Conservation (phyloP, 2,329 filamentous ascomycete species). For the Bipolaris gigantea region DNA sequence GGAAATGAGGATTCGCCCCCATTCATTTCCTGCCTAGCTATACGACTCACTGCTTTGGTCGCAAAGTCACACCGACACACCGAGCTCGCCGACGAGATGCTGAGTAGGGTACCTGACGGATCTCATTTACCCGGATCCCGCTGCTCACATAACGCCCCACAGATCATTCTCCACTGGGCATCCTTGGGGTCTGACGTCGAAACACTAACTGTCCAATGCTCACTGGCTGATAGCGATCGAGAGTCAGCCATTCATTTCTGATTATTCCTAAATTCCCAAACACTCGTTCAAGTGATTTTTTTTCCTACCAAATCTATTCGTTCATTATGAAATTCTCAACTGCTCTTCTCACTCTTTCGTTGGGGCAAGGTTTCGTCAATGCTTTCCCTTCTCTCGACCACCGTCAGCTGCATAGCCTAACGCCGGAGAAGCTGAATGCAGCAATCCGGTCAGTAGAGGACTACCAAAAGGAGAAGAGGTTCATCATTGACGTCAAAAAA, state of each 20-base stretch:
- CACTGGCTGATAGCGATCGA: background rate
- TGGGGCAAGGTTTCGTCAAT: slow-evolving; percentile 5
- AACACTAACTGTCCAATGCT: background rate
- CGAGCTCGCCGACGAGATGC: background rate
- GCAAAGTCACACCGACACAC: background rate
- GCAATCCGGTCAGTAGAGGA: slow-evolving; percentile 17
- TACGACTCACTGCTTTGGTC: background rate
- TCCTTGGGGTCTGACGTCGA: background rate
- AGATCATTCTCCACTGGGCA: background rate
- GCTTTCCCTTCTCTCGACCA: slow-evolving; percentile 19
- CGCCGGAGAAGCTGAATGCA: slow-evolving; percentile 13
- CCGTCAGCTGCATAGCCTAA: slow-evolving; percentile 8
- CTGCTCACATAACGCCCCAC: background rate
- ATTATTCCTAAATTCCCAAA: background rate
- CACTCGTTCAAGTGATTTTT: background rate
- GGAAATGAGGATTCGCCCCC: background rate
- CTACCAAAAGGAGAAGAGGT: slow-evolving; percentile 15
- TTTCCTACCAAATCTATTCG: background rate
- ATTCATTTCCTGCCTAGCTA: background rate
- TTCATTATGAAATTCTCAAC: slow-evolving; percentile 21
- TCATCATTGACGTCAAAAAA: slow-evolving; percentile 26
- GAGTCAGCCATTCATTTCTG: background rate
- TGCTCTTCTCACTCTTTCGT: slow-evolving; percentile 15
- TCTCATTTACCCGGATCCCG: background rate
- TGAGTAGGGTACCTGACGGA: background rate